Percentiles rank a stretch among this genome's conserved stretches.
phyloP scores from a whole-genome alignment of 305 asterid species.

The Solanum chacoense region DNA sequence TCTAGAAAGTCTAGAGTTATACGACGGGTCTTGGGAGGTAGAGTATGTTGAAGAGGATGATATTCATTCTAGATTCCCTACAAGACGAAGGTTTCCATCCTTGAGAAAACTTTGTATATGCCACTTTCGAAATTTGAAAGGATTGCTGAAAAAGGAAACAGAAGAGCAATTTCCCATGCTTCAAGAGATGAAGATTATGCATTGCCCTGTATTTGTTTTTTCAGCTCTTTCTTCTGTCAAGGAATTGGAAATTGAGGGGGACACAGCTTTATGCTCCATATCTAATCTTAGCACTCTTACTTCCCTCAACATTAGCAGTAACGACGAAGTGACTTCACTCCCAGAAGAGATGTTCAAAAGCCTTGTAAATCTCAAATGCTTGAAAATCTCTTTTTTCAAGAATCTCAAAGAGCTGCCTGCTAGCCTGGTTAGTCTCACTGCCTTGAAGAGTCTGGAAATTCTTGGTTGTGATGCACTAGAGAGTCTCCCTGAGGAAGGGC shows the following conservation, averaged over 20 bases:
- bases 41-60: neutral
- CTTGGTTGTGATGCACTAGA: neutral
- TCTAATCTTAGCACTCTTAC: too few species aligned
- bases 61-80: neutral
- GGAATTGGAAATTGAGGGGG: neutral
- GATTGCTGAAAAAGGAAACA: neutral
- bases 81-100: neutral
- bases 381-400: neutral
- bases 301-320: neutral
- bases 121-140: neutral
- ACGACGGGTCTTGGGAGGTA: neutral
- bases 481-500: neutral
- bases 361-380: neutral
- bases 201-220: neutral
- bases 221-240: neutral
- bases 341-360: neutral
- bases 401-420: slow-evolving; percentile 4
- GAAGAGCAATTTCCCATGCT: neutral
- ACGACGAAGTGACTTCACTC: neutral
- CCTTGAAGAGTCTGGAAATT: neutral
- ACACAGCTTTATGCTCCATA: neutral
- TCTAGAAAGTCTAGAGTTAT: neutral
- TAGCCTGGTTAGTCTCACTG: neutral
- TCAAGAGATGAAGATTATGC: neutral
- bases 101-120: neutral